Evolutionary conservation across 169 alveolate genomes (phyloP).

Genomic region (Cryptosporidium tyzzeri): DNA sequence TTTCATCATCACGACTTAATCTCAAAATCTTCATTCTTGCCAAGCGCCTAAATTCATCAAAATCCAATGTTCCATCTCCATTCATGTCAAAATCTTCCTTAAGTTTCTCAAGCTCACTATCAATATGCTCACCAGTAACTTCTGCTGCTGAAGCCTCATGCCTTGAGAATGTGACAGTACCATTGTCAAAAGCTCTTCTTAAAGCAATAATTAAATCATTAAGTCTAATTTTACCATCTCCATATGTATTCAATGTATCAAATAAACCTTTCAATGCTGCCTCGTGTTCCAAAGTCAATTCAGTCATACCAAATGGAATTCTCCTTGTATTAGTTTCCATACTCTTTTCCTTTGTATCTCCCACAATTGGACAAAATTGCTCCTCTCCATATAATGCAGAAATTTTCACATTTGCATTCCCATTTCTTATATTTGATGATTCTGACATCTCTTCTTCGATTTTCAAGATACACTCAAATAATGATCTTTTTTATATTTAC

Average conservation of each 20-base stretch:
- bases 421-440: background rate
- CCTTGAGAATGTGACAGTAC: conserved; percentile 71
- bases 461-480: background rate
- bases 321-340: conserved; percentile 34
- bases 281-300: conserved; percentile 61
- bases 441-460: conserved; percentile 10
- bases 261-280: conserved; percentile 68
- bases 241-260: conserved; percentile 67
- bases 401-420: background rate
- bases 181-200: conserved; percentile 73
- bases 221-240: conserved; percentile 55
- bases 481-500: background rate
- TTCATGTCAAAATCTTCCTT: conserved; percentile 64
- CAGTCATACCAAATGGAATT: conserved; percentile 71
- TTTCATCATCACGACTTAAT: conserved; percentile 69
- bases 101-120: conserved; percentile 61
- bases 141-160: conserved; percentile 76
- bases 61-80: conserved; percentile 64
- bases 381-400: conserved; percentile 15
- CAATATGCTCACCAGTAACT: conserved; percentile 70
- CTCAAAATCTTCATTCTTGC: conserved; percentile 75
- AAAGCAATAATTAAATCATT: conserved; percentile 57
- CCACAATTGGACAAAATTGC: conserved; percentile 42
- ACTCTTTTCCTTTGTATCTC: conserved; percentile 13
- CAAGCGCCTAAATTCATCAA: conserved; percentile 64